Conservation (phyloP, 805 yeast species). For the Nakazawaea molendinolei region DNA sequence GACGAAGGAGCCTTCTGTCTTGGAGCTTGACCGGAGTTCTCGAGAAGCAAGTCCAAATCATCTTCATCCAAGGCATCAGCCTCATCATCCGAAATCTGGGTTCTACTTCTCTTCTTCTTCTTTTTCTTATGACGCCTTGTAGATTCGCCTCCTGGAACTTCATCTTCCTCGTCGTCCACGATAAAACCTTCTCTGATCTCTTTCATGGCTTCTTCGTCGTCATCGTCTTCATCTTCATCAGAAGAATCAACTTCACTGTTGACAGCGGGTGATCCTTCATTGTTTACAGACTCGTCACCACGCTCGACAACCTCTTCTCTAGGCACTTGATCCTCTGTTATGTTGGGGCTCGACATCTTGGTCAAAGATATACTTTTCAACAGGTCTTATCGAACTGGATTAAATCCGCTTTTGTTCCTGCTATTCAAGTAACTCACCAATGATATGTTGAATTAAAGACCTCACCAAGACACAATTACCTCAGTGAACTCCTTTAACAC, state of each 20-base stretch:
- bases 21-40: conserved; percentile 73
- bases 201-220: conserved; percentile 84
- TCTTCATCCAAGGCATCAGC: conserved; percentile 86
- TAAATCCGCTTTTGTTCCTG: too few species aligned
- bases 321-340: conserved; percentile 31
- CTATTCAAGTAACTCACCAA: too few species aligned
- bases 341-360: conserved; percentile 27
- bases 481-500: too few species aligned
- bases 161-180: conserved; percentile 86
- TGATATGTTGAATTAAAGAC: too few species aligned
- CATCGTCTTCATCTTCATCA: conserved; percentile 80
- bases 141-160: conserved; percentile 38
- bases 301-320: conserved; percentile 25
- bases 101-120: conserved; percentile 32
- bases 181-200: conserved; percentile 87
- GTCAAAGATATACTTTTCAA: too few species aligned
- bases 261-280: too few species aligned
- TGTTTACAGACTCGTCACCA: conserved; percentile 16
- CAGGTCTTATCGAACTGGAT: too few species aligned
- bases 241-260: conserved; percentile 80
- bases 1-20: conserved; percentile 33
- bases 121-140: conserved; percentile 26
- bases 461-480: too few species aligned
- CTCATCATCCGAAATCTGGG: conserved; percentile 31
- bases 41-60: conserved; percentile 86